These are phyloP conservation scores for Waltergamsia citrina DNA, from an alignment of 2,329 filamentous ascomycete species.

Conservation along the genomic window DNA sequence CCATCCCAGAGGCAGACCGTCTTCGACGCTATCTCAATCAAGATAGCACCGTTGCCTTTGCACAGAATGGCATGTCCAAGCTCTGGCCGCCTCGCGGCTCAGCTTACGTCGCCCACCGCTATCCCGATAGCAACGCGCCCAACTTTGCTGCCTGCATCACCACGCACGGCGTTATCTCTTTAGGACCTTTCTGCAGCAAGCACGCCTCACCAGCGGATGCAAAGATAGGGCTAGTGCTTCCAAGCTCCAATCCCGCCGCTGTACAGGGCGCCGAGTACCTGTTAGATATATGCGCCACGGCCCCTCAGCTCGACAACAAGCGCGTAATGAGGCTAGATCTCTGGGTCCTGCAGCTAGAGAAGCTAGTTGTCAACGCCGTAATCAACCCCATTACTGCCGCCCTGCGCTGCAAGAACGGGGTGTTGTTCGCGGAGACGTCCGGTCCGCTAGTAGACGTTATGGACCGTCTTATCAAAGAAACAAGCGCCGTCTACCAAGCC, in stretches of 20 bases:
- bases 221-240: constrained; percentile 34
- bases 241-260: constrained; percentile 8
- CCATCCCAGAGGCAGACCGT: constrained; percentile 48
- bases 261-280: constrained; percentile 22
- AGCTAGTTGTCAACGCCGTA: constrained; percentile 70
- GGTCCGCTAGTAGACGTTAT: constrained; percentile 41
- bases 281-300: constrained; percentile 27
- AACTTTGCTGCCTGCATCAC: constrained; percentile 62
- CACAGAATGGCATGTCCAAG: constrained; percentile 81
- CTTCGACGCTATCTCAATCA: constrained; percentile 53
- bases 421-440: constrained; percentile 51
- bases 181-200: constrained; percentile 38
- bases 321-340: constrained; percentile 31
- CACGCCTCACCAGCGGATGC: constrained; percentile 41
- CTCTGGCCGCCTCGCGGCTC: constrained; percentile 44
- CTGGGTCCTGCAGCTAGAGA: constrained; percentile 67
- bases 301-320: constrained; percentile 31
- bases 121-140: constrained; percentile 33
- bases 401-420: constrained; percentile 69
- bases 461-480: constrained; percentile 63
- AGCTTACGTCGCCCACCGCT: constrained; percentile 31
- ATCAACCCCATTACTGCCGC: constrained; percentile 82
- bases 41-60: constrained; percentile 66
- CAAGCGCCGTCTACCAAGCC: constrained; percentile 59
- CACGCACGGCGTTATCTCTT: constrained; percentile 45